Evolutionary conservation across 805 yeast species (phyloP).

Genomic region (Millerago galiae): DNA sequence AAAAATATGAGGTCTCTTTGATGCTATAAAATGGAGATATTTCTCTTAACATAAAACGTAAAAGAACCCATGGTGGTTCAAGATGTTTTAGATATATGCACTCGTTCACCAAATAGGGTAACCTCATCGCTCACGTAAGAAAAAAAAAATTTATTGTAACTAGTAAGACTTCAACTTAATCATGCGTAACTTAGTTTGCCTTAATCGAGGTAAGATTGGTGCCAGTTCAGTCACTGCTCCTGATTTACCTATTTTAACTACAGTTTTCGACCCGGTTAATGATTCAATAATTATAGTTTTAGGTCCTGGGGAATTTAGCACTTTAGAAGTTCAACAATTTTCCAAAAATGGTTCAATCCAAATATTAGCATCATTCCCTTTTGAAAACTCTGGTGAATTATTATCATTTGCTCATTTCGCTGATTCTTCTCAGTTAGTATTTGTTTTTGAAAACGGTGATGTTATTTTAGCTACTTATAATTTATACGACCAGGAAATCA

Average conservation of each 20-base stretch:
- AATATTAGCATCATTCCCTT: slow-evolving; percentile 56
- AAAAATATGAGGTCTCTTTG: no score
- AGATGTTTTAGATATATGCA: no score
- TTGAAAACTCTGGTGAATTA: slow-evolving; percentile 27
- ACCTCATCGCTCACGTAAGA: slow-evolving; percentile 3
- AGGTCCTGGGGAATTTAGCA: slow-evolving; percentile 46
- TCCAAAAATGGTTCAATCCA: slow-evolving; percentile 54
- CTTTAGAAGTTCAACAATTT: slow-evolving; percentile 72
- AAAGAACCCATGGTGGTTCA: no score
- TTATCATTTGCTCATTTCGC: slow-evolving; percentile 61
- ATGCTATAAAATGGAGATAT: no score
- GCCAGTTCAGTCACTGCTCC: slow-evolving; percentile 57
- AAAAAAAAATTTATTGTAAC: background rate
- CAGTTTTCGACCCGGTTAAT: slow-evolving; percentile 65
- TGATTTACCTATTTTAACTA: slow-evolving; percentile 46
- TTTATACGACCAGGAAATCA: slow-evolving; percentile 28
- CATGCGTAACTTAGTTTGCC: slow-evolving; percentile 44
- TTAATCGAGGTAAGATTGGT: slow-evolving; percentile 47
- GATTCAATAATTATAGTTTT: slow-evolving; percentile 67
- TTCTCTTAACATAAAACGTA: no score
- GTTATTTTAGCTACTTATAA: slow-evolving; percentile 62
- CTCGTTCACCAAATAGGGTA: background rate
- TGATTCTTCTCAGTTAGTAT: slow-evolving; percentile 58
- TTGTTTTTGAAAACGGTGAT: slow-evolving; percentile 73
- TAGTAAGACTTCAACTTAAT: background rate